A percentile compares a stretch with the other conserved stretches of the same genome.
Evolutionary conservation across 2,329 filamentous ascomycete species (phyloP).

Genomic region (Colletotrichum tofieldiae): DNA sequence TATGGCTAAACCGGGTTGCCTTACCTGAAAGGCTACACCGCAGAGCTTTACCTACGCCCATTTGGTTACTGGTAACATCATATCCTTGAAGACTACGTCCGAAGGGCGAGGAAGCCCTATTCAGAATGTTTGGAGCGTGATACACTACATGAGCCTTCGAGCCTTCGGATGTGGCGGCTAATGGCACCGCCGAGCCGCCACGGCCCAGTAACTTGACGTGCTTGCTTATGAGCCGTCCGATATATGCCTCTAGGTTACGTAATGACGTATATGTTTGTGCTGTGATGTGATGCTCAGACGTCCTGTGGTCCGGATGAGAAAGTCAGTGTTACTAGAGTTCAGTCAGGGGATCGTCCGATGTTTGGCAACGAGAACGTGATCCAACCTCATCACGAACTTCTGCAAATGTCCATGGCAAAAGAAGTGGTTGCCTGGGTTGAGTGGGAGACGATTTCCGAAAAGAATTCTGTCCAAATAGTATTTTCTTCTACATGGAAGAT

Average conservation of each 20-base stretch:
- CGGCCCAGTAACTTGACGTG: neutral
- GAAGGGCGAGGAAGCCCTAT: too few relatives aligned
- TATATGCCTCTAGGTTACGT: neutral
- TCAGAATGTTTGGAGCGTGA: too few relatives aligned
- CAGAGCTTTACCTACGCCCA: neutral
- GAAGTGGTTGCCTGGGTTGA: too few relatives aligned
- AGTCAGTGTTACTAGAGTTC: neutral
- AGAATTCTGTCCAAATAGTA: neutral
- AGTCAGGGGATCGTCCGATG: neutral
- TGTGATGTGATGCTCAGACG: neutral
- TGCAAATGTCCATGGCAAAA: too few relatives aligned
- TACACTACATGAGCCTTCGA: neutral
- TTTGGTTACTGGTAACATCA: neutral
- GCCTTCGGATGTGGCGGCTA: neutral
- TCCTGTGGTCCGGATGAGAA: neutral
- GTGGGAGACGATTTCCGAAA: neutral
- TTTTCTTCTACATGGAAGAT: neutral
- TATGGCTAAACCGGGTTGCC: neutral
- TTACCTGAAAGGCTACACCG: slow-evolving; percentile 1
- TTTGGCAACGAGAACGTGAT: neutral
- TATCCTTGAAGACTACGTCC: too few relatives aligned
- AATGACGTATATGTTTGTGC: too few relatives aligned
- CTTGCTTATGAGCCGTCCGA: neutral
- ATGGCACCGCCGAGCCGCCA: neutral
- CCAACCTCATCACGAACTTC: too few relatives aligned